phyloP scores from a whole-genome alignment of 108 stramenopile species.

The Epipyxis sp. region DNA sequence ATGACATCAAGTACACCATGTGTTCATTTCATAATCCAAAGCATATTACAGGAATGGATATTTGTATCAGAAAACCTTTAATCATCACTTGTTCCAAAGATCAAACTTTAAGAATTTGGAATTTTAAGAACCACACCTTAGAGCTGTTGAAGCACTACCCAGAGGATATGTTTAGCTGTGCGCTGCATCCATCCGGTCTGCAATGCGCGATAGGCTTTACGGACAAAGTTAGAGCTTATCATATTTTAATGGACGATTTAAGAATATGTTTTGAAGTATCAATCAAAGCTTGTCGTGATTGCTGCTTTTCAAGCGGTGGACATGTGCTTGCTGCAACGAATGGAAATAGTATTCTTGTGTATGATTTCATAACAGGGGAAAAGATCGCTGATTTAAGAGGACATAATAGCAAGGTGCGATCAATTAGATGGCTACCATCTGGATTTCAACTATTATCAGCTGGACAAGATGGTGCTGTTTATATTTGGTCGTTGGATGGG shows the following conservation, averaged over 20 bases:
- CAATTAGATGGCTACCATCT: slow-evolving; percentile 48
- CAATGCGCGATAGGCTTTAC: slow-evolving; percentile 56
- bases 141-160: neutral
- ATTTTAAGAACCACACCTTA: slow-evolving; percentile 8
- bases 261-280: slow-evolving; percentile 49
- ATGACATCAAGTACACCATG: slow-evolving; percentile 15
- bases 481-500: slow-evolving; percentile 59
- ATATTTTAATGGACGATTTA: slow-evolving; percentile 61
- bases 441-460: slow-evolving; percentile 51
- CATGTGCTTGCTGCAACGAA: slow-evolving; percentile 62
- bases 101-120: slow-evolving; percentile 10
- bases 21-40: slow-evolving; percentile 35
- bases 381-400: slow-evolving; percentile 58
- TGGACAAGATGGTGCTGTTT: slow-evolving; percentile 63
- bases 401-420: slow-evolving; percentile 55
- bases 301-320: slow-evolving; percentile 57
- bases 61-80: neutral
- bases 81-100: slow-evolving; percentile 30
- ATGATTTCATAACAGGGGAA: slow-evolving; percentile 59
- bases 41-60: slow-evolving; percentile 25
- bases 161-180: slow-evolving; percentile 21
- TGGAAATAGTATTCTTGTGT: slow-evolving; percentile 54
- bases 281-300: slow-evolving; percentile 61
- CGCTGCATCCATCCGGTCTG: slow-evolving; percentile 57
- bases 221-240: slow-evolving; percentile 58